Evolutionary conservation across 257 asterid species (phyloP).

Genomic region (Cynanchum wilfordii): DNA sequence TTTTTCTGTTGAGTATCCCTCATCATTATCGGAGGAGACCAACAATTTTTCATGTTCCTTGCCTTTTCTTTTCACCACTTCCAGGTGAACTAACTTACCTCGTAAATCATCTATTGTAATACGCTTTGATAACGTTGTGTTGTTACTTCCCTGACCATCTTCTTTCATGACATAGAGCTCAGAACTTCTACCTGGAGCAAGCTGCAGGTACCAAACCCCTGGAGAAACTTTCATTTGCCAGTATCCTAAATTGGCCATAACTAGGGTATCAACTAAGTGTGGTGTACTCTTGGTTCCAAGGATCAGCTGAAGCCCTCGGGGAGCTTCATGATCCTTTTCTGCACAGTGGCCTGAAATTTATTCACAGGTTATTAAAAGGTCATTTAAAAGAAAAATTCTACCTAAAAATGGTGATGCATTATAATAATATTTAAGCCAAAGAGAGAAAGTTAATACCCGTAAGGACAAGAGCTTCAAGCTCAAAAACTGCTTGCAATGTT

Average conservation of each 20-base stretch:
- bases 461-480: conserved; percentile 95
- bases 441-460: conserved; percentile 46
- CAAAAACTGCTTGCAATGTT: conserved; percentile 91
- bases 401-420: not conserved
- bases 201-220: conserved; percentile 96
- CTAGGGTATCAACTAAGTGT: conserved; percentile 93
- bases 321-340: conserved; percentile 95
- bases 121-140: conserved; percentile 53
- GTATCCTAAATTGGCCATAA: conserved; percentile 98
- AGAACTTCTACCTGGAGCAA: conserved; percentile 95
- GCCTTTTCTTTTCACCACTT: conserved; percentile 86
- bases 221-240: conserved; percentile 99
- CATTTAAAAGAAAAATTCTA: not conserved
- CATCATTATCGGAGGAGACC: conserved; percentile 64
- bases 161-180: conserved; percentile 84
- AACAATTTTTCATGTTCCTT: conserved; percentile 77
- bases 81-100: conserved; percentile 85
- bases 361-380: not conserved
- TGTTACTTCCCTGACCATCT: conserved; percentile 51
- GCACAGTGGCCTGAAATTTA: conserved; percentile 83
- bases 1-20: conserved; percentile 40
- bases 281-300: conserved; percentile 87
- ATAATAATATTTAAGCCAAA: not conserved
- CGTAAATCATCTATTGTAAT: conserved; percentile 78
- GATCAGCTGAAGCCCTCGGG: conserved; percentile 92